These are phyloP conservation scores for Pholiota molesta DNA, from an alignment of 768 basidiomycete species.

Conservation along the genomic window DNA sequence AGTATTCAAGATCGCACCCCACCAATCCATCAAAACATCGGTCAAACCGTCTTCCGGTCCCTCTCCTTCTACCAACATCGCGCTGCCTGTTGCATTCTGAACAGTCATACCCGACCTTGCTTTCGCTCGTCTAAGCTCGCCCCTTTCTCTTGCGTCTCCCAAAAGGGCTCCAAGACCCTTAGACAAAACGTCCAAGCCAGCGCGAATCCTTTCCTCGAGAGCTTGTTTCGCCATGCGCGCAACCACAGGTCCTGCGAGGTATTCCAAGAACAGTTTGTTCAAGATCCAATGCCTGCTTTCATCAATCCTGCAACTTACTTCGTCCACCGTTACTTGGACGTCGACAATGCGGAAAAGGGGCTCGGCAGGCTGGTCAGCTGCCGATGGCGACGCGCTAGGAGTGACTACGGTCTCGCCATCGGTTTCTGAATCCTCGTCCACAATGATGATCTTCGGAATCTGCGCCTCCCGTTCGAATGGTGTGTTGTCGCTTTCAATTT, in stretches of 20 bases:
- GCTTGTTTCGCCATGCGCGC: conserved; percentile 26
- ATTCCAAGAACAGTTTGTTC: conserved; percentile 39
- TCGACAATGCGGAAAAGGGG: conserved; percentile 35
- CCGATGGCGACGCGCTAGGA: conserved; percentile 3
- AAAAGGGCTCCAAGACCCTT: conserved; percentile 27
- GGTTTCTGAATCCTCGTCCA: conserved; percentile 4
- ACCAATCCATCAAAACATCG: conserved; percentile 29
- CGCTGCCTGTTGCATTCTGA: too few relatives aligned
- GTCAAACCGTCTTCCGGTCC: conserved; percentile 14
- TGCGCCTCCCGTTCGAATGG: not conserved
- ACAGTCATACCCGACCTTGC: too few relatives aligned
- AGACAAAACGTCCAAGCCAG: conserved; percentile 29
- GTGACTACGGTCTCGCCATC: conserved; percentile 17
- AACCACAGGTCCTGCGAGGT: conserved; percentile 35
- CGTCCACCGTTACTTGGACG: conserved; percentile 30
- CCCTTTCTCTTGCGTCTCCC: conserved; percentile 24
- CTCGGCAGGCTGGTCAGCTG: conserved; percentile 7
- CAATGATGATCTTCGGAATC: not conserved
- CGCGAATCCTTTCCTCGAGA: conserved; percentile 31
- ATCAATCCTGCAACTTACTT: conserved; percentile 33
- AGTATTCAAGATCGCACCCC: conserved; percentile 28
- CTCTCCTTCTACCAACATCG: not conserved
- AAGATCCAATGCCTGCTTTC: conserved; percentile 43
- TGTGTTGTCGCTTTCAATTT: conserved; percentile 24
- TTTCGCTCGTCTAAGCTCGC: conserved; percentile 1